Percentiles rank a stretch among this genome's conserved stretches.
Evolutionary conservation across 257 asterid species (phyloP).

Genomic region (Solanum lycopersicoides): DNA sequence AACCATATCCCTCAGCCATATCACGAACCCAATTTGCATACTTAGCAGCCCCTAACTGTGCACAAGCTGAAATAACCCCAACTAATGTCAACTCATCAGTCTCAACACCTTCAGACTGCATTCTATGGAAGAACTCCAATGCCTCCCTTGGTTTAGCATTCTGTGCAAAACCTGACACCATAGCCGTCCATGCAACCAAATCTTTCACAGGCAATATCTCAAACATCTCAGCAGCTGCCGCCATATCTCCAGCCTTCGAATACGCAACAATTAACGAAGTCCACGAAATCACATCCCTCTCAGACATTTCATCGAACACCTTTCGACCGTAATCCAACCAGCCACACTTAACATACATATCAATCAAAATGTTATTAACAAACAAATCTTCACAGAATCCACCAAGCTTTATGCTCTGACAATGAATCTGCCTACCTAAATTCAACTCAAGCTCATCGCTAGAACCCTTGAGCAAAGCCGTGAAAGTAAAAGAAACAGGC

Average conservation of each 20-base stretch:
- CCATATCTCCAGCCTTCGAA: conserved; percentile 52
- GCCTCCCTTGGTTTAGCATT: conserved; percentile 68
- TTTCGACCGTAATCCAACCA: conserved; percentile 36
- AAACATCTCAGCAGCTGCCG: conserved; percentile 45
- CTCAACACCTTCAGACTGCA: conserved; percentile 52
- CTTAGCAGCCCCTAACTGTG: conserved; percentile 52
- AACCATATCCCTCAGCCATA: conserved; percentile 47
- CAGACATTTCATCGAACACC: conserved; percentile 83
- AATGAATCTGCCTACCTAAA: conserved; percentile 60
- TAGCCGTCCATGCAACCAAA: conserved; percentile 77
- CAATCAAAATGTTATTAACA: conserved; percentile 48
- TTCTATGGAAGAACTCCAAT: conserved; percentile 46
- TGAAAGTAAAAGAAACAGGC: conserved; percentile 70
- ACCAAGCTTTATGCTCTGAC: conserved; percentile 61
- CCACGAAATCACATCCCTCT: conserved; percentile 52
- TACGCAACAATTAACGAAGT: conserved; percentile 59
- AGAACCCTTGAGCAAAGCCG: conserved; percentile 55
- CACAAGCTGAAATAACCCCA: conserved; percentile 68
- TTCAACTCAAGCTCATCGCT: conserved; percentile 14
- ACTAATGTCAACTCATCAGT: conserved; percentile 60
- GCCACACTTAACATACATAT: conserved; percentile 65
- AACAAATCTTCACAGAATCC: conserved; percentile 47
- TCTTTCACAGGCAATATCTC: conserved; percentile 44
- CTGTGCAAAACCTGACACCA: conserved; percentile 73
- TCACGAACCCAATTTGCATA: conserved; percentile 50